Evolutionary conservation across 2,329 filamentous ascomycete genomes (phyloP).

Genomic region (Chrysosporium queenslandicum): DNA sequence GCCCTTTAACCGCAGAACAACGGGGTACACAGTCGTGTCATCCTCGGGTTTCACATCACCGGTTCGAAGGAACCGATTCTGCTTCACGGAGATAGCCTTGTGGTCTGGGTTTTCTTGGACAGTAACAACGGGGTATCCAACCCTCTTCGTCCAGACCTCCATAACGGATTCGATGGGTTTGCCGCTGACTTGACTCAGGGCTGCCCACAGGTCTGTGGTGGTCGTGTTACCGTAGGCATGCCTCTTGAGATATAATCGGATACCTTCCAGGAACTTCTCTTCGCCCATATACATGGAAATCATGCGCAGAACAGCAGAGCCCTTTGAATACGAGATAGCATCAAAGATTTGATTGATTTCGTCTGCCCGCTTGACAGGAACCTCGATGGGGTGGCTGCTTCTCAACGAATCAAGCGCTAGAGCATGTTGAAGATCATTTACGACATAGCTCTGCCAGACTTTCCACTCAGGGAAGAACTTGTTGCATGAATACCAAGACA

Average conservation of each 20-base stretch:
- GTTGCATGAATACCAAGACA: conserved; percentile 92
- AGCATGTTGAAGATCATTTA: conserved; percentile 80
- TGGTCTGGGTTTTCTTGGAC: conserved; percentile 65
- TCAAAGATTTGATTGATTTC: conserved; percentile 99
- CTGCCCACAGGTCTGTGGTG: conserved; percentile 82
- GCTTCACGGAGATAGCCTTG: conserved; percentile 73
- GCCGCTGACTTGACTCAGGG: conserved; percentile 76
- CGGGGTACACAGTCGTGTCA: conserved; percentile 76
- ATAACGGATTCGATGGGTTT: conserved; percentile 86
- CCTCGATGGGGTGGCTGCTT: conserved; percentile 93
- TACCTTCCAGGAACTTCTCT: conserved; percentile 83
- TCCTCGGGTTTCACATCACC: conserved; percentile 90
- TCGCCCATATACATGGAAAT: conserved; percentile 92
- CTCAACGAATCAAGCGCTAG: conserved; percentile 79
- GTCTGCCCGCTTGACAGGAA: conserved; percentile 87
- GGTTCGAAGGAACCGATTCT: conserved; percentile 89
- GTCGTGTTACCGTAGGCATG: conserved; percentile 94
- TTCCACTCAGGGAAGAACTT: conserved; percentile 97
- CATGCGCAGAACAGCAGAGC: conserved; percentile 92
- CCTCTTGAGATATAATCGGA: conserved; percentile 84
- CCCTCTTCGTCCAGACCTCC: conserved; percentile 94
- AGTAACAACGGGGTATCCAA: conserved; percentile 82
- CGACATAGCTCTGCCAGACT: conserved; percentile 92
- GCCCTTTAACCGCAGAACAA: conserved; percentile 76
- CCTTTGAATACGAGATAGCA: conserved; percentile 94